Conservation (phyloP, 192 early-diverging fungal species). For the Pilaira anomala region DNA sequence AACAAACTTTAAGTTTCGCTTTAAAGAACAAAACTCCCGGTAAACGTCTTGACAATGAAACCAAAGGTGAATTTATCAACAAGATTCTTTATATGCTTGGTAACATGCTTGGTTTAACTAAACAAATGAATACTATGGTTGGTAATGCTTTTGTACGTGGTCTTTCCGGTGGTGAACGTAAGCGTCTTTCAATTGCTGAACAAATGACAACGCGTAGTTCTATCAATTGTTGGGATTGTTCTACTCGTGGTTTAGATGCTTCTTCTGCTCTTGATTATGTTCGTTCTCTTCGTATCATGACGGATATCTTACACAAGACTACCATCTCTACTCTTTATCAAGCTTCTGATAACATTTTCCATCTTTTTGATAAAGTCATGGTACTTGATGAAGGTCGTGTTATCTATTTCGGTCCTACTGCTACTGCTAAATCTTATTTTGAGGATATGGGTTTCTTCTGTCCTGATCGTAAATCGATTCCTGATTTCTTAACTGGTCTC, state of each 20-base stretch:
- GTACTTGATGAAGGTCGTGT: conserved; percentile 67
- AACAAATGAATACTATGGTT: conserved; percentile 60
- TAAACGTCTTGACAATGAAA: conserved; percentile 40
- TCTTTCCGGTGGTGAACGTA: conserved; percentile 71
- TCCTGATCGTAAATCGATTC: conserved; percentile 52
- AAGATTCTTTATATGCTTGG: conserved; percentile 52
- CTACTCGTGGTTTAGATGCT: conserved; percentile 77
- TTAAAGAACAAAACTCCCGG: conserved; percentile 69
- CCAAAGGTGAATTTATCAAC: conserved; percentile 21
- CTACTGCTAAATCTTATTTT: conserved; percentile 50
- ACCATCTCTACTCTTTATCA: conserved; percentile 67
- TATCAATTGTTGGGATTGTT: conserved; percentile 68
- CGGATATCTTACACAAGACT: conserved; percentile 63
- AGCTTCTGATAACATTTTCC: conserved; percentile 66
- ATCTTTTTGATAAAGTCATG: conserved; percentile 61
- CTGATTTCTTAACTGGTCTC: conserved; percentile 66
- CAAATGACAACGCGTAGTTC: conserved; percentile 61
- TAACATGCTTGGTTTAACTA: conserved; percentile 54
- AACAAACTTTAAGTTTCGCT: conserved; percentile 73
- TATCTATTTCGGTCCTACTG: conserved; percentile 55
- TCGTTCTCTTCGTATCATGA: conserved; percentile 66
- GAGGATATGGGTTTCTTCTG: conserved; percentile 49
- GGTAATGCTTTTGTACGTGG: conserved; percentile 73
- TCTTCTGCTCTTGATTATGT: conserved; percentile 78
- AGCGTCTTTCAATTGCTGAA: conserved; percentile 76